phyloP scores from a whole-genome alignment of 805 yeast genomes.

The Cephaloascus albidus region DNA sequence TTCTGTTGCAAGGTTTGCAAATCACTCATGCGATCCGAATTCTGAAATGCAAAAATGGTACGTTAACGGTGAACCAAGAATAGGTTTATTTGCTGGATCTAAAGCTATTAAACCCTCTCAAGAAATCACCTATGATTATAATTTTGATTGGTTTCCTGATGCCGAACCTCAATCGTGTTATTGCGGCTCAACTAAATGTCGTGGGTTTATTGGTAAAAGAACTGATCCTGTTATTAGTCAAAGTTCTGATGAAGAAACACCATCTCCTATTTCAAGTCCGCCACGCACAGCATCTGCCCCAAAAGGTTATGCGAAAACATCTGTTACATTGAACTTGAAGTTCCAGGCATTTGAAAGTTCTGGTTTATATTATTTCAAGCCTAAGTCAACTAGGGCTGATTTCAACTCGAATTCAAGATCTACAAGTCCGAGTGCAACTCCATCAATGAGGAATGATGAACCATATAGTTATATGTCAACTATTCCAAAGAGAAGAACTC shows the following conservation, averaged over 20 bases:
- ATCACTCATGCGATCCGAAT: slow-evolving; percentile 41
- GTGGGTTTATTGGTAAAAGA: slow-evolving; percentile 27
- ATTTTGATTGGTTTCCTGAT: slow-evolving; percentile 33
- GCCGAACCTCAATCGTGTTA: slow-evolving; percentile 33
- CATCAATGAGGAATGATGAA: neutral
- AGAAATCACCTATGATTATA: slow-evolving; percentile 40
- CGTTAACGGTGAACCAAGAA: slow-evolving; percentile 32
- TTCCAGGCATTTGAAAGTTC: neutral
- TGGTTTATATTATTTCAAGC: neutral
- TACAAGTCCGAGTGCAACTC: neutral
- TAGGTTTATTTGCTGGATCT: slow-evolving; percentile 36
- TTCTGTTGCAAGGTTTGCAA: slow-evolving; percentile 38
- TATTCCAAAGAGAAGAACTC: neutral
- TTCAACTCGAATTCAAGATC: neutral
- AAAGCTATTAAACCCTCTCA: slow-evolving; percentile 24
- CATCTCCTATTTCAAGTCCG: neutral
- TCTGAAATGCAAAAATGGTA: slow-evolving; percentile 40
- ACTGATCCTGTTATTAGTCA: slow-evolving; percentile 2
- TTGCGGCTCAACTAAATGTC: slow-evolving; percentile 31
- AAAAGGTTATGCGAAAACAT: neutral
- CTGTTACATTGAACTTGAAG: neutral
- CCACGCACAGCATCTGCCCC: neutral
- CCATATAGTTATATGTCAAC: neutral
- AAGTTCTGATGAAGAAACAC: neutral
- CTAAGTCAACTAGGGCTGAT: neutral